Evolutionary conservation across 371 early-diverging fungal species (phyloP), one percentile per base, ranked within the genome.

Genomic region (Mortierella sp.): DNA sequence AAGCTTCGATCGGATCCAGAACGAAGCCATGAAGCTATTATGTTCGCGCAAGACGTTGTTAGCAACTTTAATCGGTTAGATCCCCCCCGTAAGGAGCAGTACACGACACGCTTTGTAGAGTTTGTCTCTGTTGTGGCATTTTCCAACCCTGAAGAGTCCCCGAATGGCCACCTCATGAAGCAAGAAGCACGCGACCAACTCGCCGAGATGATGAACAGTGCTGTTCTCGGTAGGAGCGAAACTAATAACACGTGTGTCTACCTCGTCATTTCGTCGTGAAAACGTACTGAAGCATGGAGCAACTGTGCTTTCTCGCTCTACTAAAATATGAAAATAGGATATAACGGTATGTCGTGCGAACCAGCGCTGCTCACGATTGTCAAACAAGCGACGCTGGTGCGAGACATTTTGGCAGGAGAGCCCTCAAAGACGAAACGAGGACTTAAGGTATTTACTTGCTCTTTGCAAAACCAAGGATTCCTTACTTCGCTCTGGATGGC

Each of bases 171-270:
- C 19, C 52, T 64, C 23, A 44, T 81, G 21, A 63, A 70, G 54
- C 82, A 81, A 55, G 72, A 66, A n/a, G 76, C 66, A 48, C 63
- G 82, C 15, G 82, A 81, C 42, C 61, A 68, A 2, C 59, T 78
- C 23, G 82, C 82, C 17, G 80, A 81, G 46, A 61, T 72, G 34
- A 72, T 80, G 67, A 81, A 81, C 42, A 81, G 79, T 54, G 80
- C 82, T 6, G 65, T 81, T 30, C 70, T 81, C 31, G 78, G 82
- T 81, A 73, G 17, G 79, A n/a, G n/a, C n/a, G n/a, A n/a, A n/a
- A n/a, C n/a, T n/a, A n/a, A n/a, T n/a, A n/a, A n/a, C n/a, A n/a
- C n/a, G n/a, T n/a, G n/a, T n/a, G n/a, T n/a, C 19, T 2, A 28
- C n/a, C 2, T 17, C 19, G 23, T 28, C 24, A 19, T 23, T 50